Conservation (phyloP, 345 rosid species). For the Eucalyptus fibrosa region DNA sequence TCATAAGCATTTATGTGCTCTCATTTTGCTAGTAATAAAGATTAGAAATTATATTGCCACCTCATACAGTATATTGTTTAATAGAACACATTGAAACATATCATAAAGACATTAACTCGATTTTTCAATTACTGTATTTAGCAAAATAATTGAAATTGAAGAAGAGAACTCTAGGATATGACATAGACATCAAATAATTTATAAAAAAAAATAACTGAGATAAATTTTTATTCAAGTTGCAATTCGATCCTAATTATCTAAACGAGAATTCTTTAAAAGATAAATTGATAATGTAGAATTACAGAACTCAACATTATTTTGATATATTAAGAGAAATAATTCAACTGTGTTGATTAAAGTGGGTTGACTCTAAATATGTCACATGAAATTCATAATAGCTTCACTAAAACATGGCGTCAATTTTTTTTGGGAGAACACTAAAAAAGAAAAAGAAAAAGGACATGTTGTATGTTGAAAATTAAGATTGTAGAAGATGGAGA, state of each 20-base stretch:
- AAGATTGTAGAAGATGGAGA: neutral
- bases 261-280: neutral
- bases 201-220: neutral
- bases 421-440: neutral
- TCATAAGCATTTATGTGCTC: neutral
- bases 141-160: neutral
- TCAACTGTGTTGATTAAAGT: neutral
- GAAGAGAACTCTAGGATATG: neutral
- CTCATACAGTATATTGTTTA: neutral
- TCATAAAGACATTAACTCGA: neutral
- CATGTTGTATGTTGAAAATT: neutral
- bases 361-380: neutral
- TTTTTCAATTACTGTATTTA: neutral
- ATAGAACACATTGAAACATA: neutral
- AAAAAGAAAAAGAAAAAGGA: neutral
- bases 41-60: neutral
- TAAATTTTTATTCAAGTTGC: neutral
- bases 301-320: neutral
- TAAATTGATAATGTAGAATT: neutral
- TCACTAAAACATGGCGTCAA: neutral
- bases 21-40: neutral
- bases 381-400: neutral
- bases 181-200: neutral
- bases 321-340: neutral
- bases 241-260: neutral